Base-by-base conservation (phyloP, 192 early-diverging fungal genomes). In the Entomortierella parvispora region DNA sequence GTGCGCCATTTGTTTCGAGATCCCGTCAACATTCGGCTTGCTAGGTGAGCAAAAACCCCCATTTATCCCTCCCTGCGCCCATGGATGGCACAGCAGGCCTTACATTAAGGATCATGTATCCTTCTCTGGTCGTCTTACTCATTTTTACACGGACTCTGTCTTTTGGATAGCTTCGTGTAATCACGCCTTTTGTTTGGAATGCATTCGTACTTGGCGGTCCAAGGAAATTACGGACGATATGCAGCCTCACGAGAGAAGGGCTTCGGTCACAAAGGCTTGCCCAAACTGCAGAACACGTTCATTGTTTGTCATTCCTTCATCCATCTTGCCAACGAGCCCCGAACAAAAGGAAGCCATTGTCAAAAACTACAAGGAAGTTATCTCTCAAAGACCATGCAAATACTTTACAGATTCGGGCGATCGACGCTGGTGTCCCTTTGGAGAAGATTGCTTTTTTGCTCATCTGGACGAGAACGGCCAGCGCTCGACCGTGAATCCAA, bases 361-460 rank as follows among this genome's bases (percentile, higher is more conserved):
- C 11, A 58, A 50, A 17, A 68, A 67, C 4, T 67, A 67, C 54
- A 67, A 67, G 45, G 53, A 57, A 14, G 54, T 44, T 4, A n/a
- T 45, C 1, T 29, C 33, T 9, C 23, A 42, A 31, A 32, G 43
- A 5, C 45, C 54, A 14, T 67, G 65, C 31, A 56, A 48, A 7
- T 67, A 67, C 54, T 69, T 60, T 20, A 55, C 55, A 34, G 49
- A 53, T 6, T 77, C 74, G 2, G 74, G 65, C 28, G 63, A 62
- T 9, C 74, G 60, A 26, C 74, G 56, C 42, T 77, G 74, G 74
- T 77, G 74, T 43, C 74, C 65, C 40, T 77, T 77, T 53, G 74
- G 65, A 2, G 60, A 77, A 25, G 59, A 55, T 14, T 77, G 74
- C 55, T 67, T 68, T 17, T 77, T 77, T 61, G 74, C 74, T 2